phyloP scores from a whole-genome alignment of 805 yeast species.

The Priceomyces fermenticarens region DNA sequence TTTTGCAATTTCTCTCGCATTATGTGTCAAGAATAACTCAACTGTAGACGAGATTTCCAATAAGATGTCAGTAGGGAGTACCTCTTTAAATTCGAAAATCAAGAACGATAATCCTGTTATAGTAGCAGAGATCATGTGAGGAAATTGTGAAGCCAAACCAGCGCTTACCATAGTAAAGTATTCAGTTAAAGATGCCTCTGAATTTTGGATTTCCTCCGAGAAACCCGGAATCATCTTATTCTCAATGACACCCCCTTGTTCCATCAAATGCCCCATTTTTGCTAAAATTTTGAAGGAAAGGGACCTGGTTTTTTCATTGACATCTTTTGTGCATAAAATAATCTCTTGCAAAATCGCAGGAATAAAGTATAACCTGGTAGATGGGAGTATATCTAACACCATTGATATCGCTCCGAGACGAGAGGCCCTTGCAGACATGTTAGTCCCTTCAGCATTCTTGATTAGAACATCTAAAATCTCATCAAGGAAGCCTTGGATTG shows the following conservation, averaged over 20 bases:
- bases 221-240: constrained; percentile 67
- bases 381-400: constrained; percentile 61
- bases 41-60: constrained; percentile 81
- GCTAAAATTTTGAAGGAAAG: constrained; percentile 72
- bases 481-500: constrained; percentile 49
- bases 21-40: constrained; percentile 85
- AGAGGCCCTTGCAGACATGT: constrained; percentile 75
- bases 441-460: constrained; percentile 54
- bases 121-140: constrained; percentile 94
- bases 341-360: constrained; percentile 84
- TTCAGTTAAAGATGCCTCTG: constrained; percentile 70
- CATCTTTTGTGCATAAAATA: constrained; percentile 86
- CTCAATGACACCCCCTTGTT: constrained; percentile 61
- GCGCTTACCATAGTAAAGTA: constrained; percentile 92
- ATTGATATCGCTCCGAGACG: constrained; percentile 67
- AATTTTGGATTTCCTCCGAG: constrained; percentile 58
- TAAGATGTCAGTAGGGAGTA: constrained; percentile 56
- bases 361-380: constrained; percentile 65
- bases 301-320: constrained; percentile 87
- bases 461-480: constrained; percentile 62
- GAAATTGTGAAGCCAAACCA: constrained; percentile 90
- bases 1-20: constrained; percentile 89
- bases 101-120: constrained; percentile 86
- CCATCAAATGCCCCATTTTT: constrained; percentile 78
- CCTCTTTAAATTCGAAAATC: constrained; percentile 77